Evolutionary conservation across 176 grass and related monocot species (phyloP), one percentile per base, ranked within the genome.

Genomic region (Triticum dicoccoides): DNA sequence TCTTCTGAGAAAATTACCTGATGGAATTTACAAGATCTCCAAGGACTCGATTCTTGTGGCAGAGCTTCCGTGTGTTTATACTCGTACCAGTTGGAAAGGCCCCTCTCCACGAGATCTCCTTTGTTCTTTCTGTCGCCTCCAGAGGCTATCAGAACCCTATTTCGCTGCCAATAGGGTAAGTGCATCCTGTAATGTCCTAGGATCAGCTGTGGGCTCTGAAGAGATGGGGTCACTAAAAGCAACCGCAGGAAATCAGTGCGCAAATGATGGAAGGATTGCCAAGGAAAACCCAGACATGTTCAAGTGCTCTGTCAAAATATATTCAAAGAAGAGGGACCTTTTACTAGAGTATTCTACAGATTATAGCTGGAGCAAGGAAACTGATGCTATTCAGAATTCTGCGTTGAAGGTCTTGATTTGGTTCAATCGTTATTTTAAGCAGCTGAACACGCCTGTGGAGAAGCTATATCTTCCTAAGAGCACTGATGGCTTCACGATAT

Each of bases 321-420:
- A 84, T 79, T 92, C 91, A 25, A 91, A 77, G 79, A 91, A 84
- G 52, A 87, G 91, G 70, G 84, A 96, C 65, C 27, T 79, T 74
- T 89, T 98, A 76, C 52, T 96, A 41, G 92, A 89, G 49, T 94
- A 88, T 88, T 94, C 82, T 80, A 76, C 82, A 73, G 65, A 84
- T 80, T 89, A 92, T 80, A 91, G 71, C 70, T 89, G 86, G 86
- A 90, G 88, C 72, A 95, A 93, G 86, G 93, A 98, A 64, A 88
- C 81, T 86, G 96, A 98, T 83, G 90, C 91, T 68, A 82, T 98
- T 92, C 93, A 98, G 59, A 94, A 80, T 86, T 89, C 96, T 56
- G 84, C 96, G 66, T 80, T 98, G 47, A 98, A 92, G 63, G 90
- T 94, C 82, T 89, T 98, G 77, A 87, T 76, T 83, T 98, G 91